Base-by-base conservation (phyloP, 345 rosid genomes). In the Populus alba region DNA sequence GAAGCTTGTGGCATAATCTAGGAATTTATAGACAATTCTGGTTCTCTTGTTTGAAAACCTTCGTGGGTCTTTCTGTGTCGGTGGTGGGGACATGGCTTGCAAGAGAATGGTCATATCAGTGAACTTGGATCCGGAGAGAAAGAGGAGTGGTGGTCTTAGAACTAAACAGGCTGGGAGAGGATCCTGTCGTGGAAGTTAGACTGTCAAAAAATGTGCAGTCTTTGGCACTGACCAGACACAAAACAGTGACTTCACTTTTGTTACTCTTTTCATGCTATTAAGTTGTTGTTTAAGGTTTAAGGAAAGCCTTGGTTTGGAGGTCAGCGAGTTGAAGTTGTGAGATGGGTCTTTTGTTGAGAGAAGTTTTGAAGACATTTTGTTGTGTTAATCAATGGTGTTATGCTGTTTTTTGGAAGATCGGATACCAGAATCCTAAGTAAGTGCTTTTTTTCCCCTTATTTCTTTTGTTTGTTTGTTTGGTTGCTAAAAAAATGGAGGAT, bases 121-220 rank as follows among this genome's bases (percentile, higher is more conserved):
- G 59, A 92, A 86, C 86, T 91, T 94, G 91, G 99, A 96, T 89
- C 97, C 99, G 57, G 93, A 94, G 62, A 84, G 99, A 83, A 94
- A 90, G 84, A 90, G 93, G 77, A 89, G 97, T 77, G 99, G 97
- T 4, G 99, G 94, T n/a, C 90, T 92, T 68, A 87, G 97, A 84
- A 94, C 97, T 22, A 89, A 94, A 82, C 99, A 96, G 83, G 98
- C 98, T 37, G 99, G 99, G 39, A 74, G 98, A 86, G 97, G 95
- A 77, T 96, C 99, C 74, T 96, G 99, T 88, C 90, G 99, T 59
- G 99, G 99, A 74, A 96, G 98, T 90, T 96, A 96, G 98, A 25
- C 61, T 15, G 29, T 18, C 31, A 33, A 27, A 29, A 35, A 76
- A 51, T 59, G 71, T 66, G 23, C 69, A 2, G 68, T 67, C 38